Percentiles rank a stretch among this genome's conserved stretches.
Evolutionary conservation across 2,329 filamentous ascomycete genomes (phyloP).

Genomic region (Aureobasidium sp.): DNA sequence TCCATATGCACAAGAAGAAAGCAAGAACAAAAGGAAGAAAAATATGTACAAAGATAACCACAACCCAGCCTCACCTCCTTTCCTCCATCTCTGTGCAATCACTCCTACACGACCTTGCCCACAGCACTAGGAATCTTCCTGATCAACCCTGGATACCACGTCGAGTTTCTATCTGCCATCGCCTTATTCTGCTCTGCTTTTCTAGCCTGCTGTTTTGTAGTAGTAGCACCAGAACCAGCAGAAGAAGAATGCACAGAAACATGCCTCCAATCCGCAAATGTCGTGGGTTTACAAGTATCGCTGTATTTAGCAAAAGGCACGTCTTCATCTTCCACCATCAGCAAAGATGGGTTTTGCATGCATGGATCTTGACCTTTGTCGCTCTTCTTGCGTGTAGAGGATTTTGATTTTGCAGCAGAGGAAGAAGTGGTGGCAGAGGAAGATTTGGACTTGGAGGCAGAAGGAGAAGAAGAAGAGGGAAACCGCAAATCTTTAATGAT

Average conservation of each 20-base stretch:
- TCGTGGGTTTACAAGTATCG: neutral
- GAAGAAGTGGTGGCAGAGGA: neutral
- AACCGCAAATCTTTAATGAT: constrained; percentile 52
- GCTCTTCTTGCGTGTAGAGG: neutral
- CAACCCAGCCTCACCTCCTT: neutral
- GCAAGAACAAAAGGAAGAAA: neutral
- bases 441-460: neutral
- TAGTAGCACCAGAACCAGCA: neutral
- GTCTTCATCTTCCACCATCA: constrained; percentile 3
- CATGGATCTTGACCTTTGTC: neutral
- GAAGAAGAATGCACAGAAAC: neutral
- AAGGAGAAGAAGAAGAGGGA: neutral
- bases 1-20: neutral
- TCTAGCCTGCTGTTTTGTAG: neutral
- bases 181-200: neutral
- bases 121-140: constrained; percentile 5
- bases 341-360: constrained; percentile 10
- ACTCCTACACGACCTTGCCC: neutral
- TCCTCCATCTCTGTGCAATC: neutral
- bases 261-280: constrained; percentile 2
- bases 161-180: neutral
- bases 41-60: neutral
- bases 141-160: neutral
- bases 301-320: neutral
- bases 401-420: neutral